Base-by-base conservation (phyloP, 2,329 filamentous ascomycete species). In the Hypoxylon sp. region DNA sequence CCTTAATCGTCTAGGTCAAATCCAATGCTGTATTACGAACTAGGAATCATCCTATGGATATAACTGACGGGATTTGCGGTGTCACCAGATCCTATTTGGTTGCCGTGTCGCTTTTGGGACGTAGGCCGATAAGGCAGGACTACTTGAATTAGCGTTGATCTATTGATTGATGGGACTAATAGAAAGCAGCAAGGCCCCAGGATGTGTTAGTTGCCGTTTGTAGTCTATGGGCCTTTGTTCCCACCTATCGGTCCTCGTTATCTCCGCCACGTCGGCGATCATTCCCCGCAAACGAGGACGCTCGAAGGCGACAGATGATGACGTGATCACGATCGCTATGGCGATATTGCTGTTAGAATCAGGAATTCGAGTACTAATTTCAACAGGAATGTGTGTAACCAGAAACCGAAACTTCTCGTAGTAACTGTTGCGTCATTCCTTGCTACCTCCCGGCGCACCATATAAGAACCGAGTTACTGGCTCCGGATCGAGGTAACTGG, bases 251-350 rank as follows among this genome's bases (percentile, higher is more conserved):
- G 13, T 51, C 45, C 36, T 49, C 41, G 36, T 49, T 57, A 56
- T 67, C 45, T 64, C 52, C 21, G 64, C 43, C 67, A 55, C 50
- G 21, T 59, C 62, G 60, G 50, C 55, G 62, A 70, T 58, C 68
- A 65, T 70, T 63, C 62, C 65, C 68, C 68, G 60, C 68, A 55
- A 41, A 45, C 21, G 36, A 19, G 14, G 36, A 46, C 23, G 32
- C 38, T 43, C 32, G 5, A 52, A 19, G 34, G n/a, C 19, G 17
- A 14, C 6, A 25, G 50, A 30, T 41, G 59, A 70, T 70, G 65
- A 51, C 65, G 68, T 68, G 68, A 70, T 66, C 30, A 61, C 43
- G 28, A 57, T 64, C 49, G 2, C 49, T 61, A 70, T 70, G 62
- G 57, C 62, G 68, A 68, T 59, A 68, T 53, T 43, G 32, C 36